Evolutionary conservation across 176 grass and related monocot species (phyloP).

Genomic region (Oryza meyeriana): DNA sequence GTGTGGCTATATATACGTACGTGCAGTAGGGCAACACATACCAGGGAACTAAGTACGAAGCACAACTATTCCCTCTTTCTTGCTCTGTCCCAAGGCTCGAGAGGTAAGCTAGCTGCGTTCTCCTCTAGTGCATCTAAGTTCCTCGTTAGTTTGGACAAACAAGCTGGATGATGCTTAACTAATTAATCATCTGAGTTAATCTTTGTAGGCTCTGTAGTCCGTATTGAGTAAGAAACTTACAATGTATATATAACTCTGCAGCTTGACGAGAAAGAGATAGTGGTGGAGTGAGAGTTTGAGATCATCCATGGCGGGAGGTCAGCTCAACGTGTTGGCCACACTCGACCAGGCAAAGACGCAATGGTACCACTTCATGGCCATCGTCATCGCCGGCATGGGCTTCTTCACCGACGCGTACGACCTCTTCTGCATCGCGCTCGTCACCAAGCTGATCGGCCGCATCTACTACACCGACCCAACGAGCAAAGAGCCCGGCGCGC

Average conservation of each 20-base stretch:
- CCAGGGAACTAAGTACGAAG: no score
- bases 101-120: no score
- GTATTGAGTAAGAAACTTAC: no score
- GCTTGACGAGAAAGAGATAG: neutral
- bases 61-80: no score
- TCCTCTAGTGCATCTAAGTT: no score
- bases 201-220: no score
- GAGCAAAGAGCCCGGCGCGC: constrained; percentile 31
- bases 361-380: constrained; percentile 68
- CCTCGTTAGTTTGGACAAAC: no score
- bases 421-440: constrained; percentile 51
- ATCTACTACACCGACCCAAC: constrained; percentile 43
- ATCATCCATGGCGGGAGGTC: constrained; percentile 39
- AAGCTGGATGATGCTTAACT: neutral
- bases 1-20: constrained; percentile 13
- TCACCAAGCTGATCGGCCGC: constrained; percentile 39
- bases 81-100: no score
- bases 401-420: constrained; percentile 87
- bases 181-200: neutral
- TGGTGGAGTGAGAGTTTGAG: neutral
- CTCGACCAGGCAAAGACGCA: constrained; percentile 60
- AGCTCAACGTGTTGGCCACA: constrained; percentile 58
- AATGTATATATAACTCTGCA: neutral
- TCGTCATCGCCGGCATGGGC: constrained; percentile 64
- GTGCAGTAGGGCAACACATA: no score